Percentiles rank a stretch among this genome's conserved stretches.
Evolutionary conservation across 2,329 filamentous ascomycete genomes (phyloP).

Genomic region (Calcarisporium arbuscula): DNA sequence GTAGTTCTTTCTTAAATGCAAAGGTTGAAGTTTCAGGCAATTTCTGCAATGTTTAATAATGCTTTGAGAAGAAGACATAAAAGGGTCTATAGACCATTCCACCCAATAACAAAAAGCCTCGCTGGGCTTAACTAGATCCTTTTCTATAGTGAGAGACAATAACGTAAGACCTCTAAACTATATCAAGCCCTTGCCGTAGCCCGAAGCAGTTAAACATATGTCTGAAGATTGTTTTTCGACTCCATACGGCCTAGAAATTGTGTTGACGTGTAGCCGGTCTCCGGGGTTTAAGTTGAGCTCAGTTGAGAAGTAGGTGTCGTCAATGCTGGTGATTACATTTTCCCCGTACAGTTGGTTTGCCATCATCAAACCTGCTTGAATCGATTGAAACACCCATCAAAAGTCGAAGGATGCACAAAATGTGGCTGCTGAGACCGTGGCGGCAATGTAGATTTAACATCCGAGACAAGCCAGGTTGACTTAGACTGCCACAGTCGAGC

Average conservation of each 20-base stretch:
- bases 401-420: slow-evolving; percentile 9
- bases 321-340: slow-evolving; percentile 6
- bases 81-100: slow-evolving; percentile 6
- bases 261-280: slow-evolving; percentile 1
- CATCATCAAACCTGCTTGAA: slow-evolving; percentile 3
- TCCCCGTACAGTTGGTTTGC: slow-evolving; percentile 2
- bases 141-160: no score
- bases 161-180: no score
- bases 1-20: neutral
- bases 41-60: slow-evolving; percentile 3
- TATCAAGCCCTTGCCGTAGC: no score
- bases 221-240: slow-evolving; percentile 7
- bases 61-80: slow-evolving; percentile 2
- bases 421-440: slow-evolving; percentile 8
- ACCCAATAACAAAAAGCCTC: slow-evolving; percentile 5
- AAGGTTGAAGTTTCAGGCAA: neutral
- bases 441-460: slow-evolving; percentile 10
- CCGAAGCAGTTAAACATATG: no score
- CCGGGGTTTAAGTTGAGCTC: slow-evolving; percentile 6
- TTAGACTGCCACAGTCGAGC: slow-evolving; percentile 5
- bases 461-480: slow-evolving; percentile 7
- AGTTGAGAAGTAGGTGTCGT: slow-evolving; percentile 8
- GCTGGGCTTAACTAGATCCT: no score
- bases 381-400: slow-evolving; percentile 9
- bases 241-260: slow-evolving; percentile 2